Percentiles rank a stretch among this genome's conserved stretches.
These are phyloP conservation scores for Aeminium ludgeri DNA, from an alignment of 495 filamentous ascomycete genomes.

Conservation along the genomic window DNA sequence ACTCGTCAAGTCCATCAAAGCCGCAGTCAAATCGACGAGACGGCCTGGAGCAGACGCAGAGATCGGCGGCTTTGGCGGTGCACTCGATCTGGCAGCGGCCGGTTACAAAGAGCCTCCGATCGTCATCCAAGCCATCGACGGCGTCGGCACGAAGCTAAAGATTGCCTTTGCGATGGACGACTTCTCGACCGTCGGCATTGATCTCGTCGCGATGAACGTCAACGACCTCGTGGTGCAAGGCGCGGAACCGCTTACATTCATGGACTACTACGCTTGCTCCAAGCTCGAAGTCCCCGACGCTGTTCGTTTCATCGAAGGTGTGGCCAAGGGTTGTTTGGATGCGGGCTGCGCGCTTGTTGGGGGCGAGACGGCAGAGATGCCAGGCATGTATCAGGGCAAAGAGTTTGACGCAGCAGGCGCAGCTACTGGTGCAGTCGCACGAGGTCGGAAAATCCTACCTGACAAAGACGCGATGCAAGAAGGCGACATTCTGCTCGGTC, in stretches of 20 bases:
- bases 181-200: conserved; percentile 81
- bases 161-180: conserved; percentile 76
- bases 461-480: conserved; percentile 53
- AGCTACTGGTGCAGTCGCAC: conserved; percentile 63
- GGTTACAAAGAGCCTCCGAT: conserved; percentile 59
- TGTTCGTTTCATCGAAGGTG: conserved; percentile 66
- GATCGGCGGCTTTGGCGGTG: conserved; percentile 90
- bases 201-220: conserved; percentile 96
- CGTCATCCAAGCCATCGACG: conserved; percentile 81
- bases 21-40: conserved; percentile 57
- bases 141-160: conserved; percentile 91
- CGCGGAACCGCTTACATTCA: conserved; percentile 82
- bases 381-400: conserved; percentile 64
- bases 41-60: conserved; percentile 73
- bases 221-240: conserved; percentile 95
- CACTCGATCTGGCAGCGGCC: conserved; percentile 63
- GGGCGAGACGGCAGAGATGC: conserved; percentile 96
- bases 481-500: conserved; percentile 71
- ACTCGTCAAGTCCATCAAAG: conserved; percentile 78
- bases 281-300: conserved; percentile 63
- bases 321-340: conserved; percentile 66
- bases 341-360: conserved; percentile 80
- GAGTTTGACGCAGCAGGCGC: conserved; percentile 85
- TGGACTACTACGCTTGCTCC: conserved; percentile 88
- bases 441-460: conserved; percentile 51